Evolutionary conservation across 345 rosid species (phyloP).

Genomic region (Populus nigra): DNA sequence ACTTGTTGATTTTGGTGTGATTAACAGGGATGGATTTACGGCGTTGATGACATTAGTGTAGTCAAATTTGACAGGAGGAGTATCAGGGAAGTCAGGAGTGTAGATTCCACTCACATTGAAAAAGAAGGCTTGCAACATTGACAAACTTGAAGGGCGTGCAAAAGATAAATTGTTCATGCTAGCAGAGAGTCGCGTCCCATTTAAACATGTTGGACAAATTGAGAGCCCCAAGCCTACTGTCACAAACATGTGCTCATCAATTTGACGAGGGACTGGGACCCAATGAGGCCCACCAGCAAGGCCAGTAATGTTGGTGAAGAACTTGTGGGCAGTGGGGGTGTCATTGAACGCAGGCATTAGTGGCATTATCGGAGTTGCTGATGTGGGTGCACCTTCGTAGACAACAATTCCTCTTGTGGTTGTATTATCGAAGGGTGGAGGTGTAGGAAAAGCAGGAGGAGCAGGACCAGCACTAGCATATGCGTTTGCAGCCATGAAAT

Average conservation of each 20-base stretch:
- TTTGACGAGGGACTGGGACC: conserved; percentile 61
- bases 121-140: conserved; percentile 59
- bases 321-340: conserved; percentile 66
- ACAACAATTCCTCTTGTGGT: conserved; percentile 65
- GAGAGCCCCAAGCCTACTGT: conserved; percentile 56
- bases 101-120: conserved; percentile 52
- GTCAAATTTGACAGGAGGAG: conserved; percentile 59
- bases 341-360: conserved; percentile 56
- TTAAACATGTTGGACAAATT: conserved; percentile 52
- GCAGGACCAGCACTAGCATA: conserved; percentile 42
- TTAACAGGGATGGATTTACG: conserved; percentile 23
- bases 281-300: conserved; percentile 48
- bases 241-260: conserved; percentile 68
- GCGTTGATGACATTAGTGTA: conserved; percentile 46
- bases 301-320: conserved; percentile 51
- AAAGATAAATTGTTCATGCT: conserved; percentile 81
- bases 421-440: conserved; percentile 36
- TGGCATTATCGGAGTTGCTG: conserved; percentile 53
- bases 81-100: conserved; percentile 61
- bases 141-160: conserved; percentile 39
- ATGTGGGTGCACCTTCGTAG: conserved; percentile 32
- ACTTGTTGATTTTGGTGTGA: conserved; percentile 55
- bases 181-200: conserved; percentile 46
- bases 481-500: conserved; percentile 74
- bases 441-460: neutral